Evolutionary conservation across 164 flowering plant species (phyloP), one percentile per base, ranked within the genome.

Genomic region (Chloranthus sessilifolius): DNA sequence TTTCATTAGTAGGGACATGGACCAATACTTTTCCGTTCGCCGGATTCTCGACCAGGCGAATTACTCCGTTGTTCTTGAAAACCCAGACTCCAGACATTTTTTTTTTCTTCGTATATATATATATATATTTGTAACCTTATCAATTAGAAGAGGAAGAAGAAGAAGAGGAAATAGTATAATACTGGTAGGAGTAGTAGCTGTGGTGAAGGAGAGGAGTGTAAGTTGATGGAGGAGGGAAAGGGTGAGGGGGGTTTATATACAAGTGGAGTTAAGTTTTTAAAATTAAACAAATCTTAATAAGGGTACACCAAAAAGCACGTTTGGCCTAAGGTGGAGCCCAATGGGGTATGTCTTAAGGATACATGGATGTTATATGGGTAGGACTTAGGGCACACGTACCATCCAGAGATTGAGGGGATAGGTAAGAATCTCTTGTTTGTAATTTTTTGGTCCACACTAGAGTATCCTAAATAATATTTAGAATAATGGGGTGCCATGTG

Each of bases 11-110:
- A 0, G 88, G 65, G 0, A 54, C 51, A 65, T 83, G 68, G 5
- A 88, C 82, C 38, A 88, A 55, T 50, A 81, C 81, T 46, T 87
- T 91, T 5, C 82, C 82, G 1, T 58, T 61, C 5, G 49, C 74
- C 3, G 85, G 87, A 60, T 85, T 79, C 60, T 78, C 83, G 14
- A 79, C 83, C 5, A 81, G 71, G 5, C 83, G 67, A 6, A 87
- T 70, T 9, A 82, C 95, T 0, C 95, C 88, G 38, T 84, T 43
- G 17, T 47, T 78, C 58, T 74, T 82, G 91, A 91, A 91, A 23
- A 78, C 81, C 95, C 96, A 91, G 10, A 91, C 98, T 3, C 98
- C 98, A 1, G 98, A 80, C 98, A 91, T 81, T 14, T 15, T 42
- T 22, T 2, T 33, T 33, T 33, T 33, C 8, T 6, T 33, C 7